Conservation (phyloP, 176 grass and related monocot genomes). For the Oryza glumipatula region DNA sequence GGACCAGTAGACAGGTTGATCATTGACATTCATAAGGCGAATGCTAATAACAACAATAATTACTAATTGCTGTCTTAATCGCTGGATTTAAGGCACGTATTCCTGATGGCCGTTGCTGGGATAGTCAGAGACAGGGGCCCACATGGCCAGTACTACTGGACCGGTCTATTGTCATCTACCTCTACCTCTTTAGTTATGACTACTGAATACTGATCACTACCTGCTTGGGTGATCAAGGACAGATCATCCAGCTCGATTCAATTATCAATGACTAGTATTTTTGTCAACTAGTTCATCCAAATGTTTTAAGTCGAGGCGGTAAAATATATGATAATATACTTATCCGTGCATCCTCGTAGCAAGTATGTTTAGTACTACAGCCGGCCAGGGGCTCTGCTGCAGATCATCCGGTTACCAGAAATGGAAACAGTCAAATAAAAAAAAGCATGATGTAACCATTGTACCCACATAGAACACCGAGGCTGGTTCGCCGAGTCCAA, state of each 20-base stretch:
- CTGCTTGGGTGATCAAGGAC: not conserved
- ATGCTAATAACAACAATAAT: slow-evolving; percentile 1
- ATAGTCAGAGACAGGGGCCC: not conserved
- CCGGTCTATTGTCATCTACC: slow-evolving; percentile 9
- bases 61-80: slow-evolving; percentile 43
- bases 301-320: not conserved
- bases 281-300: not conserved
- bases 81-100: slow-evolving; percentile 31
- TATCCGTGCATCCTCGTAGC: not conserved
- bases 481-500: not conserved
- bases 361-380: not conserved
- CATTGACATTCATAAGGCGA: not conserved
- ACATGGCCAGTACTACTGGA: not conserved
- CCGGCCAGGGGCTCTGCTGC: not conserved
- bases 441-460: not conserved
- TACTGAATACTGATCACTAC: not conserved
- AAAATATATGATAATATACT: not conserved
- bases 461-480: not conserved
- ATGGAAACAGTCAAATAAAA: not conserved
- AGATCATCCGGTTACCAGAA: not conserved
- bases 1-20: slow-evolving; percentile 9
- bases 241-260: not conserved
- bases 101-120: slow-evolving; percentile 20
- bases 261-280: not conserved
- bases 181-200: not conserved